phyloP scores from a whole-genome alignment of 2,329 filamentous ascomycete genomes.

The Exophiala bonariae region DNA sequence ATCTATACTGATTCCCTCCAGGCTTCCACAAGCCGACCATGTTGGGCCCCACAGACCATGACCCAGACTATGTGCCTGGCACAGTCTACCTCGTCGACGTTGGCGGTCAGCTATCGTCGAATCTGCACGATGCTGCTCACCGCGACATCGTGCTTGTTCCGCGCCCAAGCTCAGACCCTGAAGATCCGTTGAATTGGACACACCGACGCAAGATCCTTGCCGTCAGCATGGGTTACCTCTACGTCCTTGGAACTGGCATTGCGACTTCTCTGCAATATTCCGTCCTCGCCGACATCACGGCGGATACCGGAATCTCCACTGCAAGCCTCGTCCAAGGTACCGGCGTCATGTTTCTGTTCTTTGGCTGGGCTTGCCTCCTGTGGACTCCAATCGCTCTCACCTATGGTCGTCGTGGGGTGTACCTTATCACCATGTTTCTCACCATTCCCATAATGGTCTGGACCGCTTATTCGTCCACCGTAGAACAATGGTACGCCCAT shows the following conservation, averaged over 20 bases:
- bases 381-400: slow-evolving; percentile 49
- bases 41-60: not conserved
- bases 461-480: slow-evolving; percentile 43
- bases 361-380: slow-evolving; percentile 44
- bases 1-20: too few species aligned
- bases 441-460: slow-evolving; percentile 42
- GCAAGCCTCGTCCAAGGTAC: slow-evolving; percentile 40
- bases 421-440: slow-evolving; percentile 29
- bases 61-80: slow-evolving; percentile 38
- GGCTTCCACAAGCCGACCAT: not conserved
- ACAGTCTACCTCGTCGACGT: slow-evolving; percentile 47
- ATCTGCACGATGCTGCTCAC: slow-evolving; percentile 29
- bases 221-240: slow-evolving; percentile 43
- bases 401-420: slow-evolving; percentile 36
- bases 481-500: slow-evolving; percentile 49
- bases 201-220: slow-evolving; percentile 43
- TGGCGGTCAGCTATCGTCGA: slow-evolving; percentile 33
- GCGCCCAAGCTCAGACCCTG: slow-evolving; percentile 44
- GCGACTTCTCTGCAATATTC: slow-evolving; percentile 41
- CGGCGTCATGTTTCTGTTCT: slow-evolving; percentile 39
- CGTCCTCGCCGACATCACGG: slow-evolving; percentile 37
- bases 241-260: slow-evolving; percentile 40
- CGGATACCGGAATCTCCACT: slow-evolving; percentile 37
- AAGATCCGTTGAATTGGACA: slow-evolving; percentile 51
- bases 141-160: slow-evolving; percentile 45